These are phyloP conservation scores for Arctostaphylos glauca DNA, from an alignment of 148 eudicot genomes.

Conservation along the genomic window DNA sequence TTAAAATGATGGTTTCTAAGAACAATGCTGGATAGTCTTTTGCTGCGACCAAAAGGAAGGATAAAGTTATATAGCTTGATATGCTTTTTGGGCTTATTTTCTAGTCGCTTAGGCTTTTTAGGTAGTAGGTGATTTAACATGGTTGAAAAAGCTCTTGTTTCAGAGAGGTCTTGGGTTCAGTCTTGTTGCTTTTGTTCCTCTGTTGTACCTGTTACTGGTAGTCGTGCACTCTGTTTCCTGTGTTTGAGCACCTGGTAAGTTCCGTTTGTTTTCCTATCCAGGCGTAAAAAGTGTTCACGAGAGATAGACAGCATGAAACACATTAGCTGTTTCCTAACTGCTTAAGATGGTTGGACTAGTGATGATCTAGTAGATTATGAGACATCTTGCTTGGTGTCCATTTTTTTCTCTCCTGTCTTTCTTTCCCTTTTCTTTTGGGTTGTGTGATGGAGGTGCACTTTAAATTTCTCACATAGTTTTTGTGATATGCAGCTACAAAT, in stretches of 20 bases:
- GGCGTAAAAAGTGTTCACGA: not conserved
- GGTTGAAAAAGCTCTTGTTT: not conserved
- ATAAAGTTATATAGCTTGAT: not conserved
- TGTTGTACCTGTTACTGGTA: not conserved
- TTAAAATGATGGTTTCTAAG: not conserved
- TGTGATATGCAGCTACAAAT: slow-evolving; percentile 51
- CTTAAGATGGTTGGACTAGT: not conserved
- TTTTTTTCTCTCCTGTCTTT: not conserved
- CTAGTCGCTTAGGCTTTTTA: not conserved
- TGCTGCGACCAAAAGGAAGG: not conserved
- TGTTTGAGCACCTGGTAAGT: not conserved
- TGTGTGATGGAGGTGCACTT: not conserved
- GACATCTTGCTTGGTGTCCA: not conserved
- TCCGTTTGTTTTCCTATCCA: not conserved
- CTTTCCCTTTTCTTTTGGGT: not conserved
- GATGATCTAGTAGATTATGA: not conserved
- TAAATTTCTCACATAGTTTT: not conserved
- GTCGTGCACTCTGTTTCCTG: not conserved
- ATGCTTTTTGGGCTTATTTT: not conserved
- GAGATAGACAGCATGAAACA: not conserved
- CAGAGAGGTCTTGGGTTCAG: not conserved
- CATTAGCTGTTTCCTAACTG: not conserved
- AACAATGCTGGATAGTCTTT: not conserved
- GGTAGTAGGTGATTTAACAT: not conserved
- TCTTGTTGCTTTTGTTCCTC: not conserved